phyloP scores from a whole-genome alignment of 2,329 filamentous ascomycete species.

The Arthrobotrys megalospora region DNA sequence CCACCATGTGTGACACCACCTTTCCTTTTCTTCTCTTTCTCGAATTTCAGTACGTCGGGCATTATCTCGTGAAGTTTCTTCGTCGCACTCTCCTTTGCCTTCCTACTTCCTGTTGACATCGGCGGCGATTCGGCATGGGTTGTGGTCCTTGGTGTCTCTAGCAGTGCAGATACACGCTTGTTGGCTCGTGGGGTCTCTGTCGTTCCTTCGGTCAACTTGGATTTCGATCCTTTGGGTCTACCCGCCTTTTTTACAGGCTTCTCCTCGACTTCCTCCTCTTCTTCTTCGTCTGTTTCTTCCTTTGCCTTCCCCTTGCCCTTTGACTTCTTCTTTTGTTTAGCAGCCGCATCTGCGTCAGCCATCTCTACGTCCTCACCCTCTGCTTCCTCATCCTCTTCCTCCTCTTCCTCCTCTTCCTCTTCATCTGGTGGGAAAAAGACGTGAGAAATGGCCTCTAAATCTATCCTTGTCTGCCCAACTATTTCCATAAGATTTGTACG shows the following conservation, averaged over 20 bases:
- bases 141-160: constrained; percentile 49
- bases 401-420: constrained; percentile 65
- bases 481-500: constrained; percentile 94
- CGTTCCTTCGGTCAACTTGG: constrained; percentile 8
- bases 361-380: constrained; percentile 68
- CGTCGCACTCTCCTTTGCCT: constrained; percentile 88
- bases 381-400: constrained; percentile 70
- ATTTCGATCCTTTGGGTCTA: constrained; percentile 44
- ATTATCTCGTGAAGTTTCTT: constrained; percentile 81
- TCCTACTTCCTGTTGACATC: constrained; percentile 79
- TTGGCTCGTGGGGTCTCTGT: constrained; percentile 39
- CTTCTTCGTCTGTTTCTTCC: constrained; percentile 28
- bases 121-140: constrained; percentile 32
- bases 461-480: constrained; percentile 88
- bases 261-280: constrained; percentile 28
- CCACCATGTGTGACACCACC: constrained; percentile 77
- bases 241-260: constrained; percentile 33
- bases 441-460: constrained; percentile 80
- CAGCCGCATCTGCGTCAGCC: constrained; percentile 66
- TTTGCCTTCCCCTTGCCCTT: constrained; percentile 22
- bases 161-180: constrained; percentile 25
- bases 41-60: constrained; percentile 87
- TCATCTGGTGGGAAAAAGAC: constrained; percentile 72
- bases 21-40: constrained; percentile 91
- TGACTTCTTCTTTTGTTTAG: neutral